Conservation (phyloP, 148 eudicot species). For the Cornus florida region DNA sequence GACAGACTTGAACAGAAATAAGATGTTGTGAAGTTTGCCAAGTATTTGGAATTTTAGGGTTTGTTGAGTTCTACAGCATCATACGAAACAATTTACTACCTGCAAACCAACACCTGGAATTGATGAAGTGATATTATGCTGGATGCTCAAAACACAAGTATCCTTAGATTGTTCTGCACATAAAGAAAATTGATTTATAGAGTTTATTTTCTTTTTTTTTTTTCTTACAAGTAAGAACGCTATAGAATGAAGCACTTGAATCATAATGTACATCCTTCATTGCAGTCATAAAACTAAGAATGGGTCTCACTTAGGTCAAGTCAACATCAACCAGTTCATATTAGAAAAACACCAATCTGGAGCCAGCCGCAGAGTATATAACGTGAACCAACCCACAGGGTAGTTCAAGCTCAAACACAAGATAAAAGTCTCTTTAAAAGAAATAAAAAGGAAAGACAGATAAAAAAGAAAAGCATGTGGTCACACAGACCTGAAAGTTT, state of each 20-base stretch:
- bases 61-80: too few relatives aligned
- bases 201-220: not conserved
- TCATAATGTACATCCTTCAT: not conserved
- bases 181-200: not conserved
- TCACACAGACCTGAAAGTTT: too few relatives aligned
- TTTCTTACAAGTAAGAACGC: not conserved
- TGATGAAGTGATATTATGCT: slow-evolving; percentile 81
- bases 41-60: too few relatives aligned
- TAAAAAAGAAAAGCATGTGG: too few relatives aligned
- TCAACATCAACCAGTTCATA: not conserved
- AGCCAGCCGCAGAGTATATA: too few relatives aligned
- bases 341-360: too few relatives aligned
- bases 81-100: slow-evolving; percentile 39
- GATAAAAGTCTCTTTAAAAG: too few relatives aligned
- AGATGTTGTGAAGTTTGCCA: not conserved
- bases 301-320: not conserved
- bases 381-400: too few relatives aligned
- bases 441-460: not conserved
- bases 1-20: not conserved
- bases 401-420: too few relatives aligned
- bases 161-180: slow-evolving; percentile 44
- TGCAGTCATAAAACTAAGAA: too few relatives aligned
- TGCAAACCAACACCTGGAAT: slow-evolving; percentile 94
- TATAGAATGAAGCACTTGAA: not conserved
- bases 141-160: slow-evolving; percentile 54